A percentile compares a stretch with the other conserved stretches of the same genome.
These are phyloP conservation scores for Jamesozyma rosinii DNA, from an alignment of 805 yeast genomes.

Conservation along the genomic window DNA sequence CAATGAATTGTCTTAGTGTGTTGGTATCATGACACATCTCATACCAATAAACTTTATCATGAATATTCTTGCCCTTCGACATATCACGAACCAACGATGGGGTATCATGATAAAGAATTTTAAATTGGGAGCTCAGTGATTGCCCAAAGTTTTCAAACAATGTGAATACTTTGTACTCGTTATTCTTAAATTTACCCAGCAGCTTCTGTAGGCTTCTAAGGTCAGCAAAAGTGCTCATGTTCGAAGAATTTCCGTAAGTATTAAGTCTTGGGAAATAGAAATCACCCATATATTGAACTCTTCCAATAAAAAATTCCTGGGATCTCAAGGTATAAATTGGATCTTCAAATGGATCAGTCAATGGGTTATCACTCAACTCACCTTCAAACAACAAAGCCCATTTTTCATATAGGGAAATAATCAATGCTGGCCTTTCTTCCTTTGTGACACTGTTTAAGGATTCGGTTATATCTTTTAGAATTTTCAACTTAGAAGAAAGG, in stretches of 20 bases:
- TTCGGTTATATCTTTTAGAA: conserved; percentile 10
- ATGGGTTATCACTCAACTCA: conserved; percentile 17
- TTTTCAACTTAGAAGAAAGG: conserved; percentile 9
- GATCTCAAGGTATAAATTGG: conserved; percentile 19
- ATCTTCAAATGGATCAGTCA: conserved; percentile 18
- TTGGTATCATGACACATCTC: conserved; percentile 19
- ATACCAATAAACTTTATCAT: conserved; percentile 17
- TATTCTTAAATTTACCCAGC: conserved; percentile 10
- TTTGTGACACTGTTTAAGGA: conserved; percentile 5
- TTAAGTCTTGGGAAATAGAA: conserved; percentile 23
- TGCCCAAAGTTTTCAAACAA: conserved; percentile 17
- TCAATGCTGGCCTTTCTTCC: conserved; percentile 7
- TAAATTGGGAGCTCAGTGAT: conserved; percentile 16
- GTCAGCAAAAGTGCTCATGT: conserved; percentile 14
- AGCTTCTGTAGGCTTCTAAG: conserved; percentile 9
- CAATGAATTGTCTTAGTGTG: conserved; percentile 14
- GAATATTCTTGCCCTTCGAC: conserved; percentile 3
- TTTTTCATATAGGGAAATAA: conserved; percentile 9
- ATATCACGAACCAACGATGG: conserved; percentile 15
- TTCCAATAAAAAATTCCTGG: conserved; percentile 21
- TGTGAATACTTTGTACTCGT: conserved; percentile 8
- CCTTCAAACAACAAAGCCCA: conserved; percentile 19
- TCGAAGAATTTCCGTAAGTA: conserved; percentile 12
- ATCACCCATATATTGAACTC: conserved; percentile 24
- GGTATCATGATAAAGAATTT: conserved; percentile 19